These are phyloP conservation scores for Xylaria nigripes DNA, from an alignment of 495 filamentous ascomycete species.

Conservation along the genomic window DNA sequence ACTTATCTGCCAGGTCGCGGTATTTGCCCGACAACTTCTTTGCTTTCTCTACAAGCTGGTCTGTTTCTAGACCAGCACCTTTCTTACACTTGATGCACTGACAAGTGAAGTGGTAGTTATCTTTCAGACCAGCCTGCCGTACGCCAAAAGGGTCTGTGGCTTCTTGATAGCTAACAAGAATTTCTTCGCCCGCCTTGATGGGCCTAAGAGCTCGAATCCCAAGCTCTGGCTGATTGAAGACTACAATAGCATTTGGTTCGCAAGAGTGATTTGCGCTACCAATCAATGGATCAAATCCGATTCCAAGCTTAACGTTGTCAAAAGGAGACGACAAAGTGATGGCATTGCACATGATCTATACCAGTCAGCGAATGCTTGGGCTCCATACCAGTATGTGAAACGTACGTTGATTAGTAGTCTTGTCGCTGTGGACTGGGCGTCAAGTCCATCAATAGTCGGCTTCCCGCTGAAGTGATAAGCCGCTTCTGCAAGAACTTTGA, in stretches of 20 bases:
- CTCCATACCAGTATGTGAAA: neutral
- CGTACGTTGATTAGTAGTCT: constrained; percentile 5
- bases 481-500: constrained; percentile 1
- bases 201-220: constrained; percentile 12
- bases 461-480: constrained; percentile 1
- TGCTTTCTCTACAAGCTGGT: neutral
- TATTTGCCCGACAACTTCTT: neutral
- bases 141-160: constrained; percentile 8
- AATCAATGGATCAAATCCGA: constrained; percentile 12
- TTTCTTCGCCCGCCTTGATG: constrained; percentile 16
- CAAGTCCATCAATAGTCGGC: neutral
- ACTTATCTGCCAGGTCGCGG: constrained; percentile 3
- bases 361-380: neutral
- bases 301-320: constrained; percentile 1
- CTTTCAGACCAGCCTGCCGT: constrained; percentile 8
- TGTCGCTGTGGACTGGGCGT: neutral
- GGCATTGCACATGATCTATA: constrained; percentile 8
- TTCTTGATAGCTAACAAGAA: constrained; percentile 13
- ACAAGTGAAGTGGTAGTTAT: constrained; percentile 9
- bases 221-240: constrained; percentile 10
- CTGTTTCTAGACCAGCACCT: neutral
- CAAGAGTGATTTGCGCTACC: constrained; percentile 16
- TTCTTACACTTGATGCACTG: constrained; percentile 6
- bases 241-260: constrained; percentile 11
- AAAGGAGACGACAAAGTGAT: neutral